These are phyloP conservation scores for Erythrobasidium hasegawianum DNA, from an alignment of 1,284 basidiomycete genomes.

Conservation along the genomic window DNA sequence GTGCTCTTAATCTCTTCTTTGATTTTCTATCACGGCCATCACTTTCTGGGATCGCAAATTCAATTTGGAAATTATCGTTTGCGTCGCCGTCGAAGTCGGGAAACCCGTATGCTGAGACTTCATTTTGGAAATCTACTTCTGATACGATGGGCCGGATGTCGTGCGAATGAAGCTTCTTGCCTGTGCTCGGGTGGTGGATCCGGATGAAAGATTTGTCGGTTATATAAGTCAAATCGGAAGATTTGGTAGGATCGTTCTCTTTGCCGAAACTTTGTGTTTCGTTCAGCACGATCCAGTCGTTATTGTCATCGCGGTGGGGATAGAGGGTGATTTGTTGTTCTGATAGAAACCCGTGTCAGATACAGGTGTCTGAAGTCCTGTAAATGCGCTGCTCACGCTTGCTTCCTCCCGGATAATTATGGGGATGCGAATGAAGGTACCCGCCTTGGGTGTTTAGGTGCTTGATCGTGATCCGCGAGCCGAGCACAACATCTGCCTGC, in stretches of 20 bases:
- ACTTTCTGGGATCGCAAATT: slow-evolving; percentile 61
- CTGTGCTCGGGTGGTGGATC: slow-evolving; percentile 72
- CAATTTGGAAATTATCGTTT: slow-evolving; percentile 93
- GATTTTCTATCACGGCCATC: slow-evolving; percentile 60
- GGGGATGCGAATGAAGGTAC: slow-evolving; percentile 90
- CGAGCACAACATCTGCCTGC: slow-evolving; percentile 82
- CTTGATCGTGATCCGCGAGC: slow-evolving; percentile 76
- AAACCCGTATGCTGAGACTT: slow-evolving; percentile 92
- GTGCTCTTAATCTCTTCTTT: slow-evolving; percentile 66
- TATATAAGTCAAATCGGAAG: slow-evolving; percentile 61
- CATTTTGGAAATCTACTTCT: slow-evolving; percentile 98
- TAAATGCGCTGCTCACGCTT: slow-evolving; percentile 46
- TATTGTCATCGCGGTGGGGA: slow-evolving; percentile 90
- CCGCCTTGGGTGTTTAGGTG: slow-evolving; percentile 97
- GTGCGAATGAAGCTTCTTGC: slow-evolving; percentile 89
- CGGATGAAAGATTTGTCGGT: slow-evolving; percentile 70
- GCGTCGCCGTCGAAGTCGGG: slow-evolving; percentile 77
- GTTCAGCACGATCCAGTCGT: slow-evolving; percentile 75
- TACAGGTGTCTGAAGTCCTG: too few species aligned
- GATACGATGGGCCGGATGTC: slow-evolving; percentile 91
- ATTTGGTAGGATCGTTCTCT: slow-evolving; percentile 49
- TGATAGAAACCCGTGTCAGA: too few species aligned
- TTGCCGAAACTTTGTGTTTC: slow-evolving; percentile 58
- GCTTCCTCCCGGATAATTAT: slow-evolving; percentile 68
- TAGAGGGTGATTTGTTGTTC: slow-evolving; percentile 99